phyloP scores from a whole-genome alignment of 1,139 yeast species.

The Yarrowia galli region DNA sequence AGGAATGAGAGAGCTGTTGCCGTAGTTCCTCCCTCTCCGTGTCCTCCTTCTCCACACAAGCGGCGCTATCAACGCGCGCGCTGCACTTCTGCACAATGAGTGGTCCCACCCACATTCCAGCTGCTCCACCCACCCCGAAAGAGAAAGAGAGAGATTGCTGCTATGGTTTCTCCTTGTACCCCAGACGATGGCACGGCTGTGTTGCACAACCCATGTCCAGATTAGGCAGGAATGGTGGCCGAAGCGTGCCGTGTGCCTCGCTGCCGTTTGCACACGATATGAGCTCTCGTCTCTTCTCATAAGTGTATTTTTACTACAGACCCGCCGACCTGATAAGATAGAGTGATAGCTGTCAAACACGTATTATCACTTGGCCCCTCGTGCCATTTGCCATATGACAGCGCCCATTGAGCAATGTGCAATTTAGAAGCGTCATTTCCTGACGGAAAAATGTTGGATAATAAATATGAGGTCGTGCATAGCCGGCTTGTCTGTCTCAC shows the following conservation, averaged over 20 bases:
- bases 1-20: not conserved
- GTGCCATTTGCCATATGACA: not conserved
- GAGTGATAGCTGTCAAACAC: not conserved
- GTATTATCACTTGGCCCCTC: not conserved
- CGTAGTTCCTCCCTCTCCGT: too few species aligned
- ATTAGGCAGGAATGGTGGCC: conserved; percentile 14
- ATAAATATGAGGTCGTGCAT: not conserved
- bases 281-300: not conserved
- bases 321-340: not conserved
- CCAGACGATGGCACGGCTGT: conserved; percentile 35
- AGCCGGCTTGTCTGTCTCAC: conserved; percentile 5
- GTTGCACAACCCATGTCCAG: conserved; percentile 11
- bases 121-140: not conserved
- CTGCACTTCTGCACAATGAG: conserved; percentile 17
- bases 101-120: conserved; percentile 34
- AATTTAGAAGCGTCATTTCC: not conserved
- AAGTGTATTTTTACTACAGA: not conserved
- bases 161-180: not conserved
- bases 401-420: not conserved
- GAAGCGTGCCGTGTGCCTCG: not conserved
- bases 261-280: not conserved
- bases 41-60: conserved; percentile 18
- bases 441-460: not conserved
- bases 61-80: conserved; percentile 31
- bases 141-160: conserved; percentile 1